Percentiles rank a stretch among this genome's conserved stretches.
phyloP scores from a whole-genome alignment of 306 rosid species.

The Argentina anserina region DNA sequence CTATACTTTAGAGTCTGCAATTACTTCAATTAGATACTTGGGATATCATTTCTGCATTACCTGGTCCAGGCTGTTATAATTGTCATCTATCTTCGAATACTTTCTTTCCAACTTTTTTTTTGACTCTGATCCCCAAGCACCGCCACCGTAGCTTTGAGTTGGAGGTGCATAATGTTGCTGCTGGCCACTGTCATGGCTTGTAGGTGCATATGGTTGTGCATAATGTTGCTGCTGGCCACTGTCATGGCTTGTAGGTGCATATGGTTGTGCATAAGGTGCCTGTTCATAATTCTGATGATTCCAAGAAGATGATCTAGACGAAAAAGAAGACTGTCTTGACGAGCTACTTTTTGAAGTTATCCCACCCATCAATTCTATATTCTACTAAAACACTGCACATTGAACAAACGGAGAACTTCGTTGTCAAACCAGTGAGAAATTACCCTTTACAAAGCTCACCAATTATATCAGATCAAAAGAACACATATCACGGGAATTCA shows the following conservation, averaged over 20 bases:
- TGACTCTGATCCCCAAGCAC: constrained; percentile 36
- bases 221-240: constrained; percentile 33
- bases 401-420: neutral
- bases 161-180: constrained; percentile 40
- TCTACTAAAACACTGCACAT: constrained; percentile 29
- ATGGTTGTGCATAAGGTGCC: constrained; percentile 49
- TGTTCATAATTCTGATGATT: constrained; percentile 36
- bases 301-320: constrained; percentile 41
- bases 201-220: constrained; percentile 45
- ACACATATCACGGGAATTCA: neutral
- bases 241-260: constrained; percentile 39
- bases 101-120: constrained; percentile 46
- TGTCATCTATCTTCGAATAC: constrained; percentile 69
- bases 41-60: constrained; percentile 27
- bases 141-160: constrained; percentile 45
- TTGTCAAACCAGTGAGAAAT: neutral
- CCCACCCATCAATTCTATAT: constrained; percentile 67
- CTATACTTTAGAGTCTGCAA: neutral
- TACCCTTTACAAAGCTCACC: neutral
- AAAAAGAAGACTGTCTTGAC: constrained; percentile 36
- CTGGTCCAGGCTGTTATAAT: constrained; percentile 69
- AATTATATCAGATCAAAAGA: neutral
- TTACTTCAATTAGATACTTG: constrained; percentile 11
- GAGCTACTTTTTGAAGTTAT: constrained; percentile 50
- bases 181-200: constrained; percentile 37